A percentile compares a stretch with the other conserved stretches of the same genome.
Evolutionary conservation across 2,329 filamentous ascomycete genomes (phyloP).

Genomic region (Hymenoscyphus albidus): DNA sequence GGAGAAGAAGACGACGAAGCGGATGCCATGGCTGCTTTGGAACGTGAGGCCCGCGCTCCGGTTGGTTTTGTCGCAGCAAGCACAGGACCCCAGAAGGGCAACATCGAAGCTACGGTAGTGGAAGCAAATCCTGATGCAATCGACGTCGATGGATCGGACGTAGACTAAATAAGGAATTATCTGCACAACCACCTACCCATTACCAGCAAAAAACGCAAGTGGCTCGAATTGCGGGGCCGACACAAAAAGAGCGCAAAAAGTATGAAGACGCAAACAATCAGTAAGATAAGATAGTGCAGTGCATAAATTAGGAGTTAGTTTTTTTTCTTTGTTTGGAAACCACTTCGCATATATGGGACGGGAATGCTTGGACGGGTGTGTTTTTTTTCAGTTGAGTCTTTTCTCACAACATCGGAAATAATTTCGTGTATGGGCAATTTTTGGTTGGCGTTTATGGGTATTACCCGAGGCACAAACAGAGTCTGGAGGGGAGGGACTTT

Average conservation of each 20-base stretch:
- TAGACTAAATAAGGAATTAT: background rate
- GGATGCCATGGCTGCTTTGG: conserved; percentile 86
- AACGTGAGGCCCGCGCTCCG: conserved; percentile 82
- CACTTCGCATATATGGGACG: conserved; percentile 1
- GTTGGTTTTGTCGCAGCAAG: conserved; percentile 88
- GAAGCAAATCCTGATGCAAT: conserved; percentile 80
- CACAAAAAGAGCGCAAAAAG: background rate
- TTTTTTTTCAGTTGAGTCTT: background rate
- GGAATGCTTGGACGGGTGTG: conserved; percentile 1
- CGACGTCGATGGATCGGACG: conserved; percentile 46
- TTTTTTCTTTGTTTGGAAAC: background rate
- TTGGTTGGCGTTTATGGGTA: background rate
- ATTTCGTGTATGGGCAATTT: background rate
- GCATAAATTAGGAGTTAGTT: conserved; percentile 1
- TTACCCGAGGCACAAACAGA: background rate
- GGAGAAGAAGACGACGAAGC: conserved; percentile 47
- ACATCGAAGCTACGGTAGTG: conserved; percentile 40
- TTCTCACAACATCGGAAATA: background rate
- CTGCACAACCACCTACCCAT: background rate
- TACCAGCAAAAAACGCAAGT: background rate
- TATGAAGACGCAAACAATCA: background rate
- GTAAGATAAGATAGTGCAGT: conserved; percentile 4
- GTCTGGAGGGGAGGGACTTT: background rate
- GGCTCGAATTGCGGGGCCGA: background rate
- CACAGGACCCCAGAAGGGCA: conserved; percentile 64